phyloP scores from a whole-genome alignment of 768 basidiomycete species.

The Boletus insuetus region DNA sequence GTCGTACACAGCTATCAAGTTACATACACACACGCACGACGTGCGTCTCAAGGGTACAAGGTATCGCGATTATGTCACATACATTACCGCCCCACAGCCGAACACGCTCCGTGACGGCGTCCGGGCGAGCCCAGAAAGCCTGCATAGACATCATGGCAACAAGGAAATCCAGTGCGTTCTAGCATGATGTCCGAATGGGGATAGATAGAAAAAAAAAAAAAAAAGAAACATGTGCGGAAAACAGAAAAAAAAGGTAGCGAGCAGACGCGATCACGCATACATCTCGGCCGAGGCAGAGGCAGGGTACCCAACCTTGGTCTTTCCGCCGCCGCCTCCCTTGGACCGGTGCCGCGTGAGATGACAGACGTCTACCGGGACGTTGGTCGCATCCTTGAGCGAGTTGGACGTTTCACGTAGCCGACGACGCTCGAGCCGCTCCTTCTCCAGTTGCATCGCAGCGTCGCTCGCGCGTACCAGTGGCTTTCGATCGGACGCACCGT shows the following conservation, averaged over 20 bases:
- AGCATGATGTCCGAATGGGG: too few relatives aligned
- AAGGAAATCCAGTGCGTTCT: too few relatives aligned
- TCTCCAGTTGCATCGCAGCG: constrained; percentile 53
- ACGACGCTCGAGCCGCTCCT: constrained; percentile 36
- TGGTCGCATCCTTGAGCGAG: constrained; percentile 31
- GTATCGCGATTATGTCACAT: constrained; percentile 25
- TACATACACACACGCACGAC: constrained; percentile 12
- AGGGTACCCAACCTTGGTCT: constrained; percentile 13
- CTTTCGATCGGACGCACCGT: constrained; percentile 15
- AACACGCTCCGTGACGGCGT: not conserved
- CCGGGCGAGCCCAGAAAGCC: constrained; percentile 4
- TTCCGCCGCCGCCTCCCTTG: constrained; percentile 7
- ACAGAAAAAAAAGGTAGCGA: not conserved
- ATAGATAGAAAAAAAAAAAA: not conserved
- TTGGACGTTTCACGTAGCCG: constrained; percentile 22
- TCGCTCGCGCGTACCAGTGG: constrained; percentile 49
- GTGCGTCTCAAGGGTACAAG: constrained; percentile 8
- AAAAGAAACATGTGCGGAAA: not conserved
- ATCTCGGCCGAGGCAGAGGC: constrained; percentile 11
- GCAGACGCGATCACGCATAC: constrained; percentile 7
- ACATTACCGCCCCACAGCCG: constrained; percentile 8
- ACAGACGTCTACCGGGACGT: constrained; percentile 18
- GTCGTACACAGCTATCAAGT: not conserved
- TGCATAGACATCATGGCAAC: constrained; percentile 10
- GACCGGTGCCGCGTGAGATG: constrained; percentile 20